These are phyloP conservation scores for Sphagnum tenellum DNA, from an alignment of 225 moss, liverwort and hornwort genomes.

Conservation along the genomic window DNA sequence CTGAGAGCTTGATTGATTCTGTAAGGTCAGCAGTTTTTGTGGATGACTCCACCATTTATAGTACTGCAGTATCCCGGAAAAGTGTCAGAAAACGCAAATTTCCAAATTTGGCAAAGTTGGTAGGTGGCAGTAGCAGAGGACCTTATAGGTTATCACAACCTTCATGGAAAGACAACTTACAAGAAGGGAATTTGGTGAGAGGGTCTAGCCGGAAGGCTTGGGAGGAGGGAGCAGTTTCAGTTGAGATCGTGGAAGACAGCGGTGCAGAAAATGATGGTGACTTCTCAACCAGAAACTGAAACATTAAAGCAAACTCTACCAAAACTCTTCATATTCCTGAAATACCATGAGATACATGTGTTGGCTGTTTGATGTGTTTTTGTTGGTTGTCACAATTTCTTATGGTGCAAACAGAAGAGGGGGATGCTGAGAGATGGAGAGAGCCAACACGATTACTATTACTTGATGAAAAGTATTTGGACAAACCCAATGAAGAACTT, in stretches of 20 bases:
- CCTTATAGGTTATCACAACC: conserved; percentile 10
- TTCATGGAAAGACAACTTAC: conserved; percentile 1
- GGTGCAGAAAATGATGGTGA: too few relatives aligned
- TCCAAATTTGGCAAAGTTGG: conserved; percentile 21
- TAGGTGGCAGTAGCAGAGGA: conserved; percentile 22
- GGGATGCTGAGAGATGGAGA: conserved; percentile 20
- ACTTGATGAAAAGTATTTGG: conserved; percentile 52
- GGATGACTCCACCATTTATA: conserved; percentile 3
- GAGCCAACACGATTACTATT: conserved; percentile 74
- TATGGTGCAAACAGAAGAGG: conserved; percentile 21
- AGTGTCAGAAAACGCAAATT: conserved; percentile 15
- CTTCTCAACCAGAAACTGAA: too few relatives aligned
- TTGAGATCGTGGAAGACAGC: conserved; percentile 16
- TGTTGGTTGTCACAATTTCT: background rate
- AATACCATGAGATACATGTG: background rate
- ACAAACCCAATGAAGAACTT: conserved; percentile 29
- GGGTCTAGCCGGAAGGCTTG: conserved; percentile 19
- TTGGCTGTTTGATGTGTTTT: background rate
- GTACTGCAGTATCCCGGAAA: background rate
- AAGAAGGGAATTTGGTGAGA: conserved; percentile 2
- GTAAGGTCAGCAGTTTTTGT: conserved; percentile 43
- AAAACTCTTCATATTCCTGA: too few relatives aligned
- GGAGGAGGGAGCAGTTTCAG: conserved; percentile 34
- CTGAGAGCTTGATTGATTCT: conserved; percentile 23
- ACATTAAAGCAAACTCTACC: too few relatives aligned